Base-by-base conservation (phyloP, 2,329 filamentous ascomycete species). In the Penicillium decumbens region DNA sequence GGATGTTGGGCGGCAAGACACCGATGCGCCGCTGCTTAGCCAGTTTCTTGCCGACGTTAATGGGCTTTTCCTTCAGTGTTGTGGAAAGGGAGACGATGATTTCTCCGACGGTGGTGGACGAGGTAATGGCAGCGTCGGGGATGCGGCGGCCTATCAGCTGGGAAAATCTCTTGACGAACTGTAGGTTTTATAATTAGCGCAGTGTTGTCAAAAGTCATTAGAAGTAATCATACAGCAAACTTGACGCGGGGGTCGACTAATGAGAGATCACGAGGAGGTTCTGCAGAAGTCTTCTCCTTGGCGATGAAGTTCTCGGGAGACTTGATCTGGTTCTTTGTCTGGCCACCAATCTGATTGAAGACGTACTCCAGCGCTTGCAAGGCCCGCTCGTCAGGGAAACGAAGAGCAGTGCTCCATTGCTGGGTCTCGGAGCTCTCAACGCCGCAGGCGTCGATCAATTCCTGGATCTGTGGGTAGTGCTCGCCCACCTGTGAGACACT, bases 91-190 rank as follows among this genome's bases (percentile, higher is more conserved):
- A 48, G 18, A 39, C 23, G 9, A 88, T 69, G 44, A 88, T 68
- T 25, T 77, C 68, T 47, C 75, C 73, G 32, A 82, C 75, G 7
- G 77, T 83, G 44, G 69, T 70, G 53, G 82, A 75, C 39, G 75
- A 73, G 43, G 75, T 72, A 53, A 95, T 79, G 58, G 80, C 78
- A 41, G 81, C 75, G 70, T 96, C 92, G 13, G 87, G 77, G 57
- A 95, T 76, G 51, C 82, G 80, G 53, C 84, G 81, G 53, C 89
- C 88, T n/a, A 86, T 91, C 52, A 95, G 77, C 67, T 93, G 87
- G 67, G 86, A 82, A 53, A 90, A 75, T 51, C 89, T 85, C 73
- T 95, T 95, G 62, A 84, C 75, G 57, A 93, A 78, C 91, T 96
- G 58, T 24, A 28, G 20, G 7, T 7, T 27, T 27, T 7, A 13